Base-by-base conservation (phyloP, 78 protist genomes). In the Anaeramoeba ignava region DNA sequence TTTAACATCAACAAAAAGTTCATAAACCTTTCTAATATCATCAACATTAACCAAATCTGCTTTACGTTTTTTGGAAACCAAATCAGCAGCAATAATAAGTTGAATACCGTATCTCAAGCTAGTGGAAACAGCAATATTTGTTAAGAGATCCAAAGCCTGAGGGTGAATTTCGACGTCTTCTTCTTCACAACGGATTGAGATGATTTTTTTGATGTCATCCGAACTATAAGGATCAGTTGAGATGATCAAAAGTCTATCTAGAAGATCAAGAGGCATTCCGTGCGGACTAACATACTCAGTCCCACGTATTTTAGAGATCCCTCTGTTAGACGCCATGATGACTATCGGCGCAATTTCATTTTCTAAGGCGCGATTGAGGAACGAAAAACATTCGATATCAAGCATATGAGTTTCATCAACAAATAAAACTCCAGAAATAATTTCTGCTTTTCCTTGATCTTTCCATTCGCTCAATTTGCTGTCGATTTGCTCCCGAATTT, bases 381-480 rank as follows among this genome's bases (percentile, higher is more conserved):
- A 97, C 36, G 98, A 93, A 93, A 96, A 97, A 90, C 99, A 97
- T 82, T 97, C 99, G 67, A 97, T 91, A 84, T 97, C 99, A 78
- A 97, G 90, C 99, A 97, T 97, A 90, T 97, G 99, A 34, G 92
- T 97, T 83, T 97, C 99, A 83, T 97, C 99, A 84, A 97, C 94
- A 89, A 97, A 97, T 34, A 96, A 78, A 0, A 93, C 99, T n/a
- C 99, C 99, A 0, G 98, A 98, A 34, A 96, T 93, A 82, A 97
- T 90, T 36, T 92, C 96, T 1, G 98, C 98, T 42, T 96, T 94
- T 36, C 98, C 99, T 81, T 95, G 96, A 82, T 94, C 98, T 33
- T 95, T 82, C 99, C 99, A 97, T 87, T 96, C 98, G 27, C 94
- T 91, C 31, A 97, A 97, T 83, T 92, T 94, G 36, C 80, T 84